Conservation (phyloP, 148 eudicot genomes). For the Rhododendron kiyosumense region DNA sequence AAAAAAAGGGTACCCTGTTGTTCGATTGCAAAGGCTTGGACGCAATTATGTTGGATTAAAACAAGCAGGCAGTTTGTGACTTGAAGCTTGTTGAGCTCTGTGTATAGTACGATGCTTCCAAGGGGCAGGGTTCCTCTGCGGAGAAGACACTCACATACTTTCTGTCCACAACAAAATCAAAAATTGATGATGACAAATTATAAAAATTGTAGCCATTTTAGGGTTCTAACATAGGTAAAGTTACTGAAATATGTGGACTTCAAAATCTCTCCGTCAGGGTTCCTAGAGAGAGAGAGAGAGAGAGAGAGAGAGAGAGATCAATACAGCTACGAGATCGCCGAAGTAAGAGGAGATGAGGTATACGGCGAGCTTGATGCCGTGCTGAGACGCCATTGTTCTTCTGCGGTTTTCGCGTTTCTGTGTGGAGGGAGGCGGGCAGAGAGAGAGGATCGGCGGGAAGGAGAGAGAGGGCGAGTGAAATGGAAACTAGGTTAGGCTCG, state of each 20-base stretch:
- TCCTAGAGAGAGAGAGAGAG: background rate
- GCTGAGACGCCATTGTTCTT: constrained; percentile 23
- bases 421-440: background rate
- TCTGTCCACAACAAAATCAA: constrained; percentile 35
- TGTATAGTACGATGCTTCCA: constrained; percentile 34
- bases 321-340: constrained; percentile 62
- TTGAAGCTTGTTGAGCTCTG: constrained; percentile 42
- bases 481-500: background rate
- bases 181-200: background rate
- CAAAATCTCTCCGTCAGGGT: background rate
- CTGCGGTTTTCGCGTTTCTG: background rate
- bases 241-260: background rate
- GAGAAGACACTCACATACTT: constrained; percentile 81
- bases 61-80: constrained; percentile 57
- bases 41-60: constrained; percentile 84
- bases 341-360: constrained; percentile 55
- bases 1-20: constrained; percentile 44
- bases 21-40: constrained; percentile 69
- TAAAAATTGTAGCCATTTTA: background rate
- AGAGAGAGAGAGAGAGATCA: constrained; percentile 1
- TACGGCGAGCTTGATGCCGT: constrained; percentile 74
- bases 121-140: constrained; percentile 58
- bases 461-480: background rate
- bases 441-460: background rate
- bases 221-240: background rate